These are phyloP conservation scores for Penicillium sp. DNA, from an alignment of 2,329 filamentous ascomycete species.

Conservation along the genomic window DNA sequence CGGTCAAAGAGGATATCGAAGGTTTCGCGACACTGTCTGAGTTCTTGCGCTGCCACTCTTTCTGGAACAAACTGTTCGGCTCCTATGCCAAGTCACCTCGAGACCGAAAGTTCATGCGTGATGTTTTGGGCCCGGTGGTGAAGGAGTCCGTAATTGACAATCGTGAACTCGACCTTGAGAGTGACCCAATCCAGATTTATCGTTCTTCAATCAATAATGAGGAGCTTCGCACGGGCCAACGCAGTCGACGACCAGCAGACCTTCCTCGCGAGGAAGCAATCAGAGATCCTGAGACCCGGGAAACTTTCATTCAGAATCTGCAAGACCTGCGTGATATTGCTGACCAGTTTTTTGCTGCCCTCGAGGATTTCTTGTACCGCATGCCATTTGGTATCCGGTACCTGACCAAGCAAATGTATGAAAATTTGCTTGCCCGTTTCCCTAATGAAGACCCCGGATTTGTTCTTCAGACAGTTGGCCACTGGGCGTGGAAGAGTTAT, in stretches of 20 bases:
- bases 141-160: constrained; percentile 93
- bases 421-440: constrained; percentile 75
- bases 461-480: constrained; percentile 78
- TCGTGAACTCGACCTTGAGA: constrained; percentile 86
- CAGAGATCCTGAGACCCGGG: constrained; percentile 86
- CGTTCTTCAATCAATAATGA: constrained; percentile 95
- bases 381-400: constrained; percentile 95
- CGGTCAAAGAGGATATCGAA: constrained; percentile 83
- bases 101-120: constrained; percentile 88
- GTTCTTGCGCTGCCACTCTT: constrained; percentile 84
- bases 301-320: constrained; percentile 90
- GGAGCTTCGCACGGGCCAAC: constrained; percentile 84
- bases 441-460: constrained; percentile 74
- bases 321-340: constrained; percentile 93
- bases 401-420: constrained; percentile 81
- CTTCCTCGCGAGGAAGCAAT: constrained; percentile 93
- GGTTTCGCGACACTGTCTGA: constrained; percentile 73
- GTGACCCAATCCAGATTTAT: constrained; percentile 97
- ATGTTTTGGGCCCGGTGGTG: constrained; percentile 80
- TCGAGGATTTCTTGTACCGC: constrained; percentile 80
- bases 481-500: constrained; percentile 95
- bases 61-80: constrained; percentile 83
- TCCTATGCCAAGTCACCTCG: constrained; percentile 90
- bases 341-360: constrained; percentile 78
- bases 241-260: constrained; percentile 78